A percentile compares a stretch with the other conserved stretches of the same genome.
phyloP scores from a whole-genome alignment of 306 rosid species.

The Hippophae tibetana region DNA sequence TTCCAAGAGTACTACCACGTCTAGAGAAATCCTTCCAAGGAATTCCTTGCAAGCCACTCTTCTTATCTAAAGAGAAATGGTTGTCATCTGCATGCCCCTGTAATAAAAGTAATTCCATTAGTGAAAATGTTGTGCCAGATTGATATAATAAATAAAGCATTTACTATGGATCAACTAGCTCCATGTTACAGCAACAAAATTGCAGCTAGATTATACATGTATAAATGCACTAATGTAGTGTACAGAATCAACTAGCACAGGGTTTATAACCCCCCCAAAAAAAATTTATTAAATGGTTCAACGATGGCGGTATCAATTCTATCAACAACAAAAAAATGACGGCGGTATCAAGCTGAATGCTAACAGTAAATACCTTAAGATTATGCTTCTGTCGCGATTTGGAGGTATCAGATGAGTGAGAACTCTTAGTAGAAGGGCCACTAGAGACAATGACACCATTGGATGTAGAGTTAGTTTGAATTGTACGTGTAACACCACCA shows the following conservation, averaged over 20 bases:
- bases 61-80: slow-evolving; percentile 49
- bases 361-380: slow-evolving; percentile 41
- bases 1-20: slow-evolving; percentile 59
- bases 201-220: background rate
- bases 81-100: slow-evolving; percentile 61
- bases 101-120: slow-evolving; percentile 11
- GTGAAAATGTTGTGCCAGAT: slow-evolving; percentile 19
- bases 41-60: slow-evolving; percentile 62
- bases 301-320: no score
- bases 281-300: no score
- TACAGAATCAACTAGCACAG: no score
- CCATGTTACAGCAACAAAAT: slow-evolving; percentile 7
- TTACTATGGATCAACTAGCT: slow-evolving; percentile 8
- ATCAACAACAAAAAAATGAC: background rate
- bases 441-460: slow-evolving; percentile 45
- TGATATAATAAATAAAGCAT: slow-evolving; percentile 14
- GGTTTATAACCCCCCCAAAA: background rate
- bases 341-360: slow-evolving; percentile 6
- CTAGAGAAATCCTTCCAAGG: slow-evolving; percentile 86
- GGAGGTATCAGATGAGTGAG: slow-evolving; percentile 41
- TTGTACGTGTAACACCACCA: slow-evolving; percentile 64
- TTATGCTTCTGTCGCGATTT: slow-evolving; percentile 43
- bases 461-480: slow-evolving; percentile 61
- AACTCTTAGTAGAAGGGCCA: slow-evolving; percentile 35
- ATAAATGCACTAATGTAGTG: no score